Evolutionary conservation across 352 stramenopile genomes (phyloP).

Genomic region (Globisporangium rhizosaccharum): DNA sequence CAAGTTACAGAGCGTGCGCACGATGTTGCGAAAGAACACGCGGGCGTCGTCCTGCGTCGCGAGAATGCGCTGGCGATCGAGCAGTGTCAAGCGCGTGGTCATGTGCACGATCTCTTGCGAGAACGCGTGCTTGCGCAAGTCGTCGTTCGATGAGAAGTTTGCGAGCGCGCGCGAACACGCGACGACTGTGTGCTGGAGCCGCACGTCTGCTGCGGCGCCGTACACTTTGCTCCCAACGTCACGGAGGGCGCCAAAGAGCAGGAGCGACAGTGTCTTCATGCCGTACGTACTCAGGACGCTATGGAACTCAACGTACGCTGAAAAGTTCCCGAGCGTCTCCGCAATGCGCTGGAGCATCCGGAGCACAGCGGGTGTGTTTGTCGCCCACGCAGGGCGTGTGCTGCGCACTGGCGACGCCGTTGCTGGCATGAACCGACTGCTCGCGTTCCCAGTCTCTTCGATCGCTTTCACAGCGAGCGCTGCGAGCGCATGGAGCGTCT

Average conservation of each 20-base stretch:
- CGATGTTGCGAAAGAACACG: constrained; percentile 44
- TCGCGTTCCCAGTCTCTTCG: constrained; percentile 23
- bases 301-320: constrained; percentile 58
- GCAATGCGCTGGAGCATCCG: constrained; percentile 42
- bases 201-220: constrained; percentile 27
- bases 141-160: constrained; percentile 68
- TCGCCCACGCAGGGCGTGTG: constrained; percentile 7
- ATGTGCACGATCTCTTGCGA: constrained; percentile 48
- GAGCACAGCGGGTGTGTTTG: constrained; percentile 14
- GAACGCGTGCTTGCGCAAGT: constrained; percentile 48
- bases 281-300: constrained; percentile 32
- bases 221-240: constrained; percentile 39
- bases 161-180: constrained; percentile 52
- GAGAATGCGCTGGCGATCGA: constrained; percentile 34
- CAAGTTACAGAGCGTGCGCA: constrained; percentile 59
- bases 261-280: constrained; percentile 47
- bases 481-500: constrained; percentile 48
- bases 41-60: constrained; percentile 15
- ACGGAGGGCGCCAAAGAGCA: constrained; percentile 38
- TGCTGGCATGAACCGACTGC: constrained; percentile 6
- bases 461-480: constrained; percentile 37
- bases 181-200: constrained; percentile 35
- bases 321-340: constrained; percentile 64
- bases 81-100: constrained; percentile 35
- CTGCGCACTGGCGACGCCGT: neutral